Evolutionary conservation across 441 rosid species (phyloP), one percentile per base, ranked within the genome.

Genomic region (Omphalea diandra): DNA sequence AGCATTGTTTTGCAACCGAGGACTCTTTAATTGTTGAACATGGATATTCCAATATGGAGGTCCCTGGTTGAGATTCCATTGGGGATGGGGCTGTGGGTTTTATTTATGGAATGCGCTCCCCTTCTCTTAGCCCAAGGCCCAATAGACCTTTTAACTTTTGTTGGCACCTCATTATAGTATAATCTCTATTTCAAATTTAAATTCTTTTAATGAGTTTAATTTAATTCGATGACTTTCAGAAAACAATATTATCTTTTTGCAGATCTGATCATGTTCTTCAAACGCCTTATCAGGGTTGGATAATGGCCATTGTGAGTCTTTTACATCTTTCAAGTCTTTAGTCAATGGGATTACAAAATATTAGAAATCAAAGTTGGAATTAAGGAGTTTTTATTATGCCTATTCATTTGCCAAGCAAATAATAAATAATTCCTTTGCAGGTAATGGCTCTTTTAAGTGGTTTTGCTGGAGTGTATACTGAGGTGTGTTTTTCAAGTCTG

Each of bases 401-500:
- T 66, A 40, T 17, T 3, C 18, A 29, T n/a, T 14, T 67, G 20
- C 29, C 18, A 49, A 1, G 31, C 47, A 15, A 35, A 50, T 38
- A 14, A n/a, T 59, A 63, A 40, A 40, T 67, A 36, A 67, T 66
- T 65, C 5, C 27, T 77, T 77, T 76, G 66, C 82, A 90, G 99
- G 86, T 92, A 64, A 92, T 92, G 98, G 99, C 99, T 53, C 96
- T 94, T 69, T 78, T 94, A 72, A 92, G 98, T 65, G 97, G 99
- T 71, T 94, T 90, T 73, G 99, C 98, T 1, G 98, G 99, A 80
- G 99, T 90, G 58, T 89, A 94, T 80, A 90, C 99, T 50, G 99
- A 94, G 93, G 97, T 88, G 74, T 73, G 73, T 43, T 55, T 70
- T 35, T 75, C 22, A 76, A 58, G 59, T 65, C 10, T 53, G 2